A percentile compares a stretch with the other conserved stretches of the same genome.
Conservation (phyloP, 805 yeast genomes). For the Lipomyces kockii region DNA sequence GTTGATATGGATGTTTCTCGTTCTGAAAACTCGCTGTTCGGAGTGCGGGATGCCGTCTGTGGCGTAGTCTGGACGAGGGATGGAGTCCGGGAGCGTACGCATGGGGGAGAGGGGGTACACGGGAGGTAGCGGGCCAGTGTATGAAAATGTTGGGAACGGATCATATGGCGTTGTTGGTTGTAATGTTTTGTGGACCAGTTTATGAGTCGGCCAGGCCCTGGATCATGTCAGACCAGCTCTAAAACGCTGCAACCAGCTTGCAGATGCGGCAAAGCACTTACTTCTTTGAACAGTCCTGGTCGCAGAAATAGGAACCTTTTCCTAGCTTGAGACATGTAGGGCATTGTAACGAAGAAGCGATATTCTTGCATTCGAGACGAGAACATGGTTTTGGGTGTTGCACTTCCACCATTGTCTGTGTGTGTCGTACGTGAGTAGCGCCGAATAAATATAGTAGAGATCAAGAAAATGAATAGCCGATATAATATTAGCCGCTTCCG, state of each 20-base stretch:
- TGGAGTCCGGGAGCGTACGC: conserved; percentile 70
- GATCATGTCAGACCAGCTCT: background rate
- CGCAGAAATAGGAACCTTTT: conserved; percentile 69
- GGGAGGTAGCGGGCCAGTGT: conserved; percentile 77
- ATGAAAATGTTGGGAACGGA: conserved; percentile 82
- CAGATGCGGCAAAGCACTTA: conserved; percentile 9
- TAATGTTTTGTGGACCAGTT: conserved; percentile 52
- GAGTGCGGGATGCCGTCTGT: conserved; percentile 73
- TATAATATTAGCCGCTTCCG: too few relatives aligned
- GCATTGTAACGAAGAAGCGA: conserved; percentile 81
- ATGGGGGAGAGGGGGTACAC: conserved; percentile 78
- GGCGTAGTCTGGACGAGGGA: conserved; percentile 84
- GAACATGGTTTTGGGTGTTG: background rate
- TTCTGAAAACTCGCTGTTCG: conserved; percentile 75
- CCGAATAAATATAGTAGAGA: background rate
- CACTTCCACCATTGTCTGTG: background rate
- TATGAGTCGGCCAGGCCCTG: conserved; percentile 54
- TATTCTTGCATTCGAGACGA: conserved; percentile 53
- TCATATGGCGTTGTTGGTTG: conserved; percentile 53
- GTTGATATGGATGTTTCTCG: conserved; percentile 66
- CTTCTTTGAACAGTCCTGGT: conserved; percentile 75
- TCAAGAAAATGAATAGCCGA: background rate
- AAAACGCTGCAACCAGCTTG: too few relatives aligned
- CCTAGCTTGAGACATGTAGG: conserved; percentile 86
- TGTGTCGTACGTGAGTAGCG: background rate